Percentiles rank a stretch among this genome's conserved stretches.
These are phyloP conservation scores for Hymenoscyphus occultus DNA, from an alignment of 2,329 filamentous ascomycete genomes.

Conservation along the genomic window DNA sequence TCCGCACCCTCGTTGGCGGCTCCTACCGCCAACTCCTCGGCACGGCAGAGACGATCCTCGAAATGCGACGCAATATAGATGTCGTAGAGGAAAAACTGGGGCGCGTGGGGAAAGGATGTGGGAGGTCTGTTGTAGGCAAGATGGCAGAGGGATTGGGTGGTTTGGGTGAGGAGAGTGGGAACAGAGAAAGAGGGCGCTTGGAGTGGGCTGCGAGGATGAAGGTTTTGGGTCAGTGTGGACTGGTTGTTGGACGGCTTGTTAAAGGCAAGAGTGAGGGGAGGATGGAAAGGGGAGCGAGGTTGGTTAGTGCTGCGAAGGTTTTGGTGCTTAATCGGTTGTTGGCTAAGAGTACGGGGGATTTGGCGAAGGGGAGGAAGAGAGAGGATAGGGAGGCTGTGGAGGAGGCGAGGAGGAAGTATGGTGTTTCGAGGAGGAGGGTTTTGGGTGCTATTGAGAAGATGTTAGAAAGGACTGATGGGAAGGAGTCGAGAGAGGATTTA, in stretches of 20 bases:
- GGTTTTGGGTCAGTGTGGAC: constrained; percentile 51
- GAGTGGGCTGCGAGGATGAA: constrained; percentile 43
- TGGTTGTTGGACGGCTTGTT: constrained; percentile 50
- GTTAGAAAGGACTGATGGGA: constrained; percentile 24
- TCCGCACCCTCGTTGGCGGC: constrained; percentile 61
- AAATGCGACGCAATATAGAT: constrained; percentile 78
- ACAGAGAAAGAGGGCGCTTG: constrained; percentile 2
- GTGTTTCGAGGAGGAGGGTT: constrained; percentile 52
- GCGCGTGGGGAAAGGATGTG: constrained; percentile 73
- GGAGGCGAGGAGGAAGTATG: constrained; percentile 61
- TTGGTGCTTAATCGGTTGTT: constrained; percentile 74
- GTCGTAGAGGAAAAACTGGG: constrained; percentile 68
- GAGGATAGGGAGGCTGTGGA: constrained; percentile 46
- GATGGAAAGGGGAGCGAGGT: constrained; percentile 36
- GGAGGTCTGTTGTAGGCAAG: constrained; percentile 64
- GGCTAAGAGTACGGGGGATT: constrained; percentile 66
- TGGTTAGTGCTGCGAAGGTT: constrained; percentile 64
- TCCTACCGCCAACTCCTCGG: constrained; percentile 86
- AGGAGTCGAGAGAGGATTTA: constrained; percentile 50
- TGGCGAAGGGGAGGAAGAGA: constrained; percentile 40
- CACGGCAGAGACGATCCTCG: constrained; percentile 89
- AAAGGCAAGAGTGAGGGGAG: constrained; percentile 32
- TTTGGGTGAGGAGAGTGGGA: constrained; percentile 1
- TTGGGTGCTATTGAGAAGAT: constrained; percentile 21
- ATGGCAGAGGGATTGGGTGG: constrained; percentile 57